Percentiles rank a stretch among this genome's conserved stretches.
Evolutionary conservation across 495 filamentous ascomycete species (phyloP).

Genomic region (Penicillium pancosmium): DNA sequence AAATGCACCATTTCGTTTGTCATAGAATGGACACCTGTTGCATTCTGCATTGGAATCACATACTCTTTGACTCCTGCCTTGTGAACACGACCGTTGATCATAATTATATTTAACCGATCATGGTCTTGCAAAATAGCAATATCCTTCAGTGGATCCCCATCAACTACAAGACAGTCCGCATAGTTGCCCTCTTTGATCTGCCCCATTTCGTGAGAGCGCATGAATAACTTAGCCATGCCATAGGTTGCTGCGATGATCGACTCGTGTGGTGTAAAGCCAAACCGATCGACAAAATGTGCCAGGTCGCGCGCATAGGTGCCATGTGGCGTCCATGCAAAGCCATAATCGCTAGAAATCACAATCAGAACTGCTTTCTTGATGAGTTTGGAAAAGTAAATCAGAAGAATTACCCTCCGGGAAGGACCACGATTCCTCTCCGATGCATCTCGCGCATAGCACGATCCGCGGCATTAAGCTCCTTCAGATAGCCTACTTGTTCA

Average conservation of each 20-base stretch:
- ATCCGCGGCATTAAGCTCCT: conserved; percentile 46
- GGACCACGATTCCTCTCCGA: conserved; percentile 46
- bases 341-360: conserved; percentile 43
- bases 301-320: conserved; percentile 55
- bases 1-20: conserved; percentile 19
- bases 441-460: conserved; percentile 51
- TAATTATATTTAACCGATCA: conserved; percentile 47
- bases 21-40: conserved; percentile 18
- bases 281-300: conserved; percentile 51
- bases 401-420: conserved; percentile 41
- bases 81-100: conserved; percentile 53
- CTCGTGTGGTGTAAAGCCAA: conserved; percentile 55
- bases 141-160: conserved; percentile 52
- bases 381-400: neutral
- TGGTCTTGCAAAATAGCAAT: conserved; percentile 52
- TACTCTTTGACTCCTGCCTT: conserved; percentile 45
- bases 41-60: conserved; percentile 9
- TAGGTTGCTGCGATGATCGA: conserved; percentile 51
- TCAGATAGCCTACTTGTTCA: conserved; percentile 47
- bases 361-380: neutral
- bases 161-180: conserved; percentile 51
- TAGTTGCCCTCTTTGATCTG: conserved; percentile 51
- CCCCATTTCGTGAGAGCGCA: conserved; percentile 52
- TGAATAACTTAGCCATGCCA: conserved; percentile 51
- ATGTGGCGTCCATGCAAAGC: conserved; percentile 56